A percentile compares a stretch with the other conserved stretches of the same genome.
Conservation (phyloP, 2,329 filamentous ascomycete genomes). For the Trichoderma lentiforme region DNA sequence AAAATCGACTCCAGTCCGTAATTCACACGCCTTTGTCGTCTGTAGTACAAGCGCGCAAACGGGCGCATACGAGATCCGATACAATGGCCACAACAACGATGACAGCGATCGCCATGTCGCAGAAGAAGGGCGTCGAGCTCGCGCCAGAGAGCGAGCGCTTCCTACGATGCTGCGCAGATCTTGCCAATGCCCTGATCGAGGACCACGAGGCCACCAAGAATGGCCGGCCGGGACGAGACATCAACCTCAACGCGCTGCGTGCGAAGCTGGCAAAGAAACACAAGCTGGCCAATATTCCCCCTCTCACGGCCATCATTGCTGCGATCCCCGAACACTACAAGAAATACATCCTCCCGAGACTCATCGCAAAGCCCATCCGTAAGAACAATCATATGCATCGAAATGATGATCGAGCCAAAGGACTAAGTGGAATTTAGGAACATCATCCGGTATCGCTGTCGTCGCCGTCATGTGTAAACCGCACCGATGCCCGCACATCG, state of each 20-base stretch:
- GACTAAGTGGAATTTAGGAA: constrained; percentile 51
- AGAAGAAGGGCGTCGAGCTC: constrained; percentile 70
- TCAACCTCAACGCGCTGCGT: constrained; percentile 88
- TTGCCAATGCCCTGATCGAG: constrained; percentile 89
- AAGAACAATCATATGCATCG: constrained; percentile 22
- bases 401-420: background rate
- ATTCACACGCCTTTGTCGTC: background rate
- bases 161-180: constrained; percentile 90
- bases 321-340: constrained; percentile 99
- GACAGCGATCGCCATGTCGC: constrained; percentile 62
- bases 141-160: constrained; percentile 93
- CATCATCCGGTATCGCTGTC: constrained; percentile 93
- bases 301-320: constrained; percentile 93
- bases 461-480: constrained; percentile 99
- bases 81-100: constrained; percentile 57
- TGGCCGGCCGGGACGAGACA: constrained; percentile 71
- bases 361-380: constrained; percentile 96
- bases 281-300: constrained; percentile 79
- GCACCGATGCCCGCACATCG: constrained; percentile 94
- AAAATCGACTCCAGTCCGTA: background rate
- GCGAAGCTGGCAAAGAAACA: constrained; percentile 91
- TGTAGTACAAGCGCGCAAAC: background rate
- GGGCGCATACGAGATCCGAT: background rate
- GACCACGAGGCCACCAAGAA: constrained; percentile 83
- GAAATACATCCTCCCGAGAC: constrained; percentile 94